Evolutionary conservation across 768 basidiomycete species (phyloP), one percentile per base, ranked within the genome.

Genomic region (Astraeus odoratus): DNA sequence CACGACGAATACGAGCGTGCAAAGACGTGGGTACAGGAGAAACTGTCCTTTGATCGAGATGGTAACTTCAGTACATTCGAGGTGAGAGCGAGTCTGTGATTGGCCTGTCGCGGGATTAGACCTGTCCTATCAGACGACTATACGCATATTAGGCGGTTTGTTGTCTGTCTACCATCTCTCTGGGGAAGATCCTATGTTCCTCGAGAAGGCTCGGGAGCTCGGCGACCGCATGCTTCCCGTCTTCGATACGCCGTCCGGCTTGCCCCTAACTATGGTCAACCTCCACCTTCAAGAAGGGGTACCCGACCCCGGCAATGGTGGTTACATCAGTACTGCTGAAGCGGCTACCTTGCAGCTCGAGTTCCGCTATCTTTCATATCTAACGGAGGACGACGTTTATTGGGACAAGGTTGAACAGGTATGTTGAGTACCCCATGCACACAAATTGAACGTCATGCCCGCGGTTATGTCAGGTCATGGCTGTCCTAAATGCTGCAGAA

Each of bases 261-360:
- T 96, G 25, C 94, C 94, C 0, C 66, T 81, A n/a, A 78, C 92
- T 2, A 71, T 77, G 49, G 65, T 96, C 57, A 94, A 98, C 57
- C 72, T 96, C 15, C 78, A 70, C 0, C 63, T 68, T 41, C 64
- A 73, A 9, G 56, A 74, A 51, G 92, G 86, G 1, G 69, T 81
- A 5, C 69, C 76, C 0, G 80, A 87, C 47, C 49, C 35, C 0
- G 79, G 81, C 46, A 80, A 80, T 48, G 67, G 71, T 3, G 78
- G 76, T 1, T 64, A 86, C 12, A 77, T 85, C 39, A 84, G 82
- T 53, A 82, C 88, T 9, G 88, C 94, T 0, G 94, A 97, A 59
- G 83, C 81, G n/a, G 77, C 83, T 7, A 94, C 89, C 0, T 67
- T 95, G 19, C 91, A 96, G 63, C 76, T 98, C 16, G 94, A 96